These are phyloP conservation scores for Bipolaris cookei DNA, from an alignment of 2,329 filamentous ascomycete genomes.

Conservation along the genomic window DNA sequence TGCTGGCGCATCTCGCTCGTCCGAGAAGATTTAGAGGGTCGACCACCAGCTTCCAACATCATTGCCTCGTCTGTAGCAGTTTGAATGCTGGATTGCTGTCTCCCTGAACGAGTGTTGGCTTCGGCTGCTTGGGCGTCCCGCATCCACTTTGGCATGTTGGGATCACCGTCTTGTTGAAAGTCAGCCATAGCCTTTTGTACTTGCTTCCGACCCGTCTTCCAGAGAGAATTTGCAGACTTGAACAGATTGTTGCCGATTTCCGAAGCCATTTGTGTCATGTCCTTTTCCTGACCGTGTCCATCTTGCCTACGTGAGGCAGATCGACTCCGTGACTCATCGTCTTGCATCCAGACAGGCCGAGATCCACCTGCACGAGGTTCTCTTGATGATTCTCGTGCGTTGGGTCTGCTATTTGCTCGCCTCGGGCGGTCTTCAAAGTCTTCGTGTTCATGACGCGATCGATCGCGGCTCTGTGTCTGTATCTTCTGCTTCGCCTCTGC, in stretches of 20 bases:
- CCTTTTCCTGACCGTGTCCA: slow-evolving; percentile 66
- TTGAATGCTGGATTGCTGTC: slow-evolving; percentile 30
- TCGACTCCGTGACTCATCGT: slow-evolving; percentile 58
- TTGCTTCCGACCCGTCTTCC: slow-evolving; percentile 93
- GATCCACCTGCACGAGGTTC: slow-evolving; percentile 42
- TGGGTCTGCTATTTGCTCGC: slow-evolving; percentile 32
- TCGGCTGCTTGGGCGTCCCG: slow-evolving; percentile 65
- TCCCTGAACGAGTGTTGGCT: slow-evolving; percentile 30
- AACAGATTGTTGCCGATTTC: slow-evolving; percentile 83
- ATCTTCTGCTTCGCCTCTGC: slow-evolving; percentile 77
- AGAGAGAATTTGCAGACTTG: slow-evolving; percentile 92
- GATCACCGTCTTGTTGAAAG: slow-evolving; percentile 74
- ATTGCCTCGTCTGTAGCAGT: slow-evolving; percentile 65
- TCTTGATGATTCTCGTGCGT: slow-evolving; percentile 44
- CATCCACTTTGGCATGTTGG: slow-evolving; percentile 95
- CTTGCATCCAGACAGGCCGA: slow-evolving; percentile 68
- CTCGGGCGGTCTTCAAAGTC: slow-evolving; percentile 34
- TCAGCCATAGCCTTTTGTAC: slow-evolving; percentile 92
- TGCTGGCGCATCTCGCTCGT: slow-evolving; percentile 34
- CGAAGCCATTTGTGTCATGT: slow-evolving; percentile 80
- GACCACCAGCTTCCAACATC: slow-evolving; percentile 74
- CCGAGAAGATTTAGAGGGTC: slow-evolving; percentile 55
- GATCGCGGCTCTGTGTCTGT: slow-evolving; percentile 42
- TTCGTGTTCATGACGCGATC: slow-evolving; percentile 35
- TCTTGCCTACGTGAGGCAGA: slow-evolving; percentile 59